phyloP scores from a whole-genome alignment of 1,284 basidiomycete species.

The Microbotryomycetes sp. region DNA sequence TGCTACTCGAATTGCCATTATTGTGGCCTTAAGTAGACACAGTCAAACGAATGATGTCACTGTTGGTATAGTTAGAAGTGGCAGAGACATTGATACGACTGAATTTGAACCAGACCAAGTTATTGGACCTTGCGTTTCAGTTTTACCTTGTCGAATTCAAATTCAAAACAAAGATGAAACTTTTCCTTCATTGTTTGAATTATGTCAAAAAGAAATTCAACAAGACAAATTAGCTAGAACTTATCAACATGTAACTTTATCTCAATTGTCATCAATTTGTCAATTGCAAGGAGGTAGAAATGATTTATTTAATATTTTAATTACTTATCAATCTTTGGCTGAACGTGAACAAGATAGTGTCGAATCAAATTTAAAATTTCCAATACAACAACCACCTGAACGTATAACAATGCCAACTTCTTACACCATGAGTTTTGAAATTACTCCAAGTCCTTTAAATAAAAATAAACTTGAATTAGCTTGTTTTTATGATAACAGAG shows the following conservation, averaged over 20 bases:
- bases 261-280: conserved; percentile 18
- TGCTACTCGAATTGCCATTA: conserved; percentile 29
- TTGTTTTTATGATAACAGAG: conserved; percentile 29
- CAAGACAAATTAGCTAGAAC: conserved; percentile 19
- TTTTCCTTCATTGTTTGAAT: conserved; percentile 15
- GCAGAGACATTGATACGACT: conserved; percentile 35
- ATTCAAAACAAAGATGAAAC: neutral
- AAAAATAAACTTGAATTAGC: conserved; percentile 25
- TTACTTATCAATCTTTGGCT: conserved; percentile 32
- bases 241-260: conserved; percentile 29
- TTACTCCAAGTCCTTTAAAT: conserved; percentile 22
- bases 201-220: conserved; percentile 17
- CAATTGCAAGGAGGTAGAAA: conserved; percentile 7
- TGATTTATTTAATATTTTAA: conserved; percentile 30
- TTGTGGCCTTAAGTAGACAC: conserved; percentile 26
- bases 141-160: conserved; percentile 27
- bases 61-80: conserved; percentile 35
- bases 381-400: conserved; percentile 32
- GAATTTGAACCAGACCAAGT: conserved; percentile 29
- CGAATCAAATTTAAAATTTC: conserved; percentile 2
- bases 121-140: conserved; percentile 36
- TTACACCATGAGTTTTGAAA: conserved; percentile 33
- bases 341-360: conserved; percentile 19
- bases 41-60: conserved; percentile 18
- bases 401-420: conserved; percentile 34